Percentiles rank a stretch among this genome's conserved stretches.
phyloP scores from a whole-genome alignment of 768 basidiomycete genomes.

The Hortiboletus flavorubellus region DNA sequence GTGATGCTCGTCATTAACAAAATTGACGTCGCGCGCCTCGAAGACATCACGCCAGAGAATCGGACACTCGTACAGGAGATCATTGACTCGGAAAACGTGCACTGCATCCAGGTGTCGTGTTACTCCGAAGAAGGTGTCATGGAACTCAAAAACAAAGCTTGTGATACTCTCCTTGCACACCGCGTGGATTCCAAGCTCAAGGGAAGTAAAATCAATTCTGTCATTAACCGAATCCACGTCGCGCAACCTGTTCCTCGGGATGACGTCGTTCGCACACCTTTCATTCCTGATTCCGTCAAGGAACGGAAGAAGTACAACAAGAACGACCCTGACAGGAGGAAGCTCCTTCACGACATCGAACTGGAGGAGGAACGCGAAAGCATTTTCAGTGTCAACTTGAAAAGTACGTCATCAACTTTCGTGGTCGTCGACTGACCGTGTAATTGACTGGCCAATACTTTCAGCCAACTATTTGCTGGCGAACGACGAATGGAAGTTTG shows the following conservation, averaged over 20 bases:
- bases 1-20: slow-evolving; percentile 97
- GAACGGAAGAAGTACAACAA: slow-evolving; percentile 81
- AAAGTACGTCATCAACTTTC: slow-evolving; percentile 49
- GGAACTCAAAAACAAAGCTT: slow-evolving; percentile 92
- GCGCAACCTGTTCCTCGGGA: slow-evolving; percentile 89
- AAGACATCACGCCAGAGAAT: slow-evolving; percentile 75
- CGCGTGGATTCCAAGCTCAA: slow-evolving; percentile 93
- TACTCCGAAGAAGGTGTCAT: slow-evolving; percentile 98
- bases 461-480: slow-evolving; percentile 88
- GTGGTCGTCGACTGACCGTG: background rate
- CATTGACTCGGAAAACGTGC: slow-evolving; percentile 66
- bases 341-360: slow-evolving; percentile 79
- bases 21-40: slow-evolving; percentile 87
- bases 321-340: slow-evolving; percentile 73
- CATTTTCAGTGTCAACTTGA: slow-evolving; percentile 86
- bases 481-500: slow-evolving; percentile 93
- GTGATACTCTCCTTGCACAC: slow-evolving; percentile 92
- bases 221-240: slow-evolving; percentile 95
- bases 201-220: slow-evolving; percentile 86
- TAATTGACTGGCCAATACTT: slow-evolving; percentile 6
- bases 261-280: slow-evolving; percentile 81
- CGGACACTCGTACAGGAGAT: slow-evolving; percentile 86
- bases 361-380: slow-evolving; percentile 85
- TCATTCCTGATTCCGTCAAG: slow-evolving; percentile 84
- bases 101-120: slow-evolving; percentile 84